Percentiles rank a stretch among this genome's conserved stretches.
These are phyloP conservation scores for Penicillium freii DNA, from an alignment of 2,329 filamentous ascomycete species.

Conservation along the genomic window DNA sequence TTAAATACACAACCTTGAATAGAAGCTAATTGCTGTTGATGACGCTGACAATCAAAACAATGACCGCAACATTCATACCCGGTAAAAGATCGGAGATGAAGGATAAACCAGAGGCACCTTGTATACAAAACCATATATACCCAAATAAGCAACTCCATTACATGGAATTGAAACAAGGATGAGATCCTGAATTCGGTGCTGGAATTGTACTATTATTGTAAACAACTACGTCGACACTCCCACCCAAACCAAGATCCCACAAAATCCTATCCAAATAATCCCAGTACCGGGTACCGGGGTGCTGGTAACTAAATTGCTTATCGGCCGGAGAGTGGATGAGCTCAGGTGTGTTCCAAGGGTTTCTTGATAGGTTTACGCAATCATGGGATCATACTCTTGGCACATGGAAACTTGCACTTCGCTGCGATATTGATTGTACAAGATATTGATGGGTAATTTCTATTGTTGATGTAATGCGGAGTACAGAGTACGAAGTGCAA, in stretches of 20 bases:
- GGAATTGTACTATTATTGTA: background rate
- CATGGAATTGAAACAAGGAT: background rate
- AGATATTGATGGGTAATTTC: background rate
- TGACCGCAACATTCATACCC: background rate
- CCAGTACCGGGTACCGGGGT: constrained; percentile 1
- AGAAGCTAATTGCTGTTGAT: background rate
- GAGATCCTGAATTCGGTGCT: no score
- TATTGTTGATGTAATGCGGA: background rate
- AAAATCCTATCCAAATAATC: background rate
- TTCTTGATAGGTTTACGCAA: constrained; percentile 1
- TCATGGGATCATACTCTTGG: constrained; percentile 6
- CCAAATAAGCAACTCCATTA: background rate
- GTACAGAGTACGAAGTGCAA: background rate
- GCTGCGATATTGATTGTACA: background rate
- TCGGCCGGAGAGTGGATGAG: background rate
- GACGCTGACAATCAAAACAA: background rate
- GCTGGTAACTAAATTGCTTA: background rate
- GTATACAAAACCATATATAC: background rate
- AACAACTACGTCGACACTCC: background rate
- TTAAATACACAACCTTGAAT: background rate
- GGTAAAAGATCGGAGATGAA: background rate
- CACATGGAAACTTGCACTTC: background rate
- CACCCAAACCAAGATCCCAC: background rate
- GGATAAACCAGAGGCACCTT: background rate
- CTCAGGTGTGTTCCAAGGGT: background rate